Conservation (phyloP, 2,329 filamentous ascomycete species). For the Alternaria dauci region DNA sequence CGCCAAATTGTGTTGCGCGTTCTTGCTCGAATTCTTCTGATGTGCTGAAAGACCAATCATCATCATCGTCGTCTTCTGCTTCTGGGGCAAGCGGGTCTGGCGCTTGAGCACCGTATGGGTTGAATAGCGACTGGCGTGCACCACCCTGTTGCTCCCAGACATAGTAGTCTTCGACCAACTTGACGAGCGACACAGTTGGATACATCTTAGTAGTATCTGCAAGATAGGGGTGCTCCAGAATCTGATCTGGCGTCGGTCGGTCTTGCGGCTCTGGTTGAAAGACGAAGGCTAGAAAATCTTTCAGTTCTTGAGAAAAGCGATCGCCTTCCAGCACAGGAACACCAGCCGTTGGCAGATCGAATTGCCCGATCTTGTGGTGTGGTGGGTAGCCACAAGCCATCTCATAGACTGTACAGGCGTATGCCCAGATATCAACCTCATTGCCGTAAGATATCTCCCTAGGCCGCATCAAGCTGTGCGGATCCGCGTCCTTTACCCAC, state of each 20-base stretch:
- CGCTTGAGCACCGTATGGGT: slow-evolving; percentile 65
- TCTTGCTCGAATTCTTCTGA: slow-evolving; percentile 66
- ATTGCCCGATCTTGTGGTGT: slow-evolving; percentile 59
- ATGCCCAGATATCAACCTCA: slow-evolving; percentile 80
- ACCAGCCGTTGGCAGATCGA: slow-evolving; percentile 53
- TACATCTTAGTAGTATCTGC: slow-evolving; percentile 68
- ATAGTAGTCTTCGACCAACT: slow-evolving; percentile 75
- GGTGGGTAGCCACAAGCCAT: slow-evolving; percentile 81
- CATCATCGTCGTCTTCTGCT: slow-evolving; percentile 55
- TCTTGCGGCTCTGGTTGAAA: slow-evolving; percentile 72
- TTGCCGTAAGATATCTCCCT: slow-evolving; percentile 62
- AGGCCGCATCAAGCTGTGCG: slow-evolving; percentile 60
- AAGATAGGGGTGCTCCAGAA: slow-evolving; percentile 75
- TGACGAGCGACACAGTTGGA: slow-evolving; percentile 69
- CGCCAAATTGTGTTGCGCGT: slow-evolving; percentile 54
- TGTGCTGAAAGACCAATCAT: slow-evolving; percentile 72
- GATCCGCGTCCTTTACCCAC: slow-evolving; percentile 64
- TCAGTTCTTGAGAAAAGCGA: slow-evolving; percentile 73
- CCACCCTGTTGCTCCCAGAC: slow-evolving; percentile 79
- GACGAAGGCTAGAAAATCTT: slow-evolving; percentile 76
- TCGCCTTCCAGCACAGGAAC: slow-evolving; percentile 75
- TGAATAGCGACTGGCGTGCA: slow-evolving; percentile 70
- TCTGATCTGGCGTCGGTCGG: slow-evolving; percentile 73
- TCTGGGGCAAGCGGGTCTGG: slow-evolving; percentile 59
- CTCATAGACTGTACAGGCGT: slow-evolving; percentile 81